Conservation (phyloP, 106 monocot species). For the Dioscorea alata region DNA sequence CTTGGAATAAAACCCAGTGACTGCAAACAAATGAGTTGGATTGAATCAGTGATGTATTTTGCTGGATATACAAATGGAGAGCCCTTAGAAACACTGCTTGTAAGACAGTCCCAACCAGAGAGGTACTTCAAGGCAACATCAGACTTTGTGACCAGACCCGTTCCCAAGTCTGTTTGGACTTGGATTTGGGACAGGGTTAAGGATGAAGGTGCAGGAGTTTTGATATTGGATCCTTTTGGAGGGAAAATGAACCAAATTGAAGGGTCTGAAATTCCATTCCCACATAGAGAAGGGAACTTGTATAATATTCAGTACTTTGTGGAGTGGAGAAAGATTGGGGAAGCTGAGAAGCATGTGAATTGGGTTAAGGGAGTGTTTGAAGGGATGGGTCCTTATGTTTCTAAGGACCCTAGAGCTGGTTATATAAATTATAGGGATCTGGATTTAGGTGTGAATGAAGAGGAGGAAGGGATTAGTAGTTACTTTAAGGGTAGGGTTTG, state of each 20-base stretch:
- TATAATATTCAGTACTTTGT: conserved; percentile 9
- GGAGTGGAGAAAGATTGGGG: conserved; percentile 2
- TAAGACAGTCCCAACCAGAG: neutral
- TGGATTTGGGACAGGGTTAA: conserved; percentile 6
- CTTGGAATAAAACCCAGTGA: neutral
- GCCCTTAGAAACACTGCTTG: neutral
- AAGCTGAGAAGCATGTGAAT: conserved; percentile 3
- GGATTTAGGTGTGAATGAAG: conserved; percentile 7
- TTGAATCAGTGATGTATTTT: neutral
- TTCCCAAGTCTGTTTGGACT: neutral
- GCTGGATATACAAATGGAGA: neutral
- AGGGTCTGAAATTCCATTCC: conserved; percentile 1
- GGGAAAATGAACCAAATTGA: conserved; percentile 10
- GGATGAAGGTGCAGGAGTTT: neutral
- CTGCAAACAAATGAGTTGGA: neutral
- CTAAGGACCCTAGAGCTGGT: conserved; percentile 8
- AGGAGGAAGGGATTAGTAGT: neutral
- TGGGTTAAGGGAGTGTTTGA: conserved; percentile 6
- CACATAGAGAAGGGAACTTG: conserved; percentile 12
- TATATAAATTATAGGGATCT: conserved; percentile 16
- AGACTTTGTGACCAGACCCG: conserved; percentile 11
- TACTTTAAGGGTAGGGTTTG: conserved; percentile 1
- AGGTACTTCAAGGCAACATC: conserved; percentile 15
- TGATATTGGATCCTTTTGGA: conserved; percentile 7
- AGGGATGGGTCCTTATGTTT: conserved; percentile 6